phyloP scores from a whole-genome alignment of 1,284 basidiomycete species.

The Moesziomyces globuligerus region DNA sequence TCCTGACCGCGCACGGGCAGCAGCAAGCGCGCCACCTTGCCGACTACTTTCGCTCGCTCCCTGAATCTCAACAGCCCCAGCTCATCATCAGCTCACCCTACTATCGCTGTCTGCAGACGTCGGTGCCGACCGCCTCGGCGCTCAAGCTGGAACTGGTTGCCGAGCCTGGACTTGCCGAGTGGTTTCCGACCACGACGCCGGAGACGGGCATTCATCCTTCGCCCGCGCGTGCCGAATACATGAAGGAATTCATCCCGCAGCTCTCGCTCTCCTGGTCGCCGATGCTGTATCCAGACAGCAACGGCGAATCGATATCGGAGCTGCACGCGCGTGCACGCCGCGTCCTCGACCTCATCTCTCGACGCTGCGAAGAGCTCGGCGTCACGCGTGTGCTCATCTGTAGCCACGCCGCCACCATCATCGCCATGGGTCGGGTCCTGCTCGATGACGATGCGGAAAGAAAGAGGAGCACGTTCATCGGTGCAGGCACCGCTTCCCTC shows the following conservation, averaged over 20 bases:
- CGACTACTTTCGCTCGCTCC: slow-evolving; percentile 74
- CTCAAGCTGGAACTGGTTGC: slow-evolving; percentile 77
- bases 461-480: slow-evolving; percentile 66
- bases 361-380: slow-evolving; percentile 57
- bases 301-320: slow-evolving; percentile 76
- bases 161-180: slow-evolving; percentile 82
- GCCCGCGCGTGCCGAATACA: slow-evolving; percentile 70
- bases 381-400: slow-evolving; percentile 75
- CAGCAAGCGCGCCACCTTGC: slow-evolving; percentile 81
- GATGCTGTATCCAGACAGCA: slow-evolving; percentile 75
- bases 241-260: slow-evolving; percentile 74
- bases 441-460: slow-evolving; percentile 69
- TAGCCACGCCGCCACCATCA: slow-evolving; percentile 81
- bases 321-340: slow-evolving; percentile 75
- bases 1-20: slow-evolving; percentile 80
- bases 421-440: slow-evolving; percentile 76
- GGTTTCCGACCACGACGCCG: slow-evolving; percentile 78
- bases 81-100: slow-evolving; percentile 72
- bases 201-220: slow-evolving; percentile 69
- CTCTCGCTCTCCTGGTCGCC: slow-evolving; percentile 72
- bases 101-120: slow-evolving; percentile 86
- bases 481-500: slow-evolving; percentile 56
- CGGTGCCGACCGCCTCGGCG: slow-evolving; percentile 74
- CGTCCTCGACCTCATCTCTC: slow-evolving; percentile 69
- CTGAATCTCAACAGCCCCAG: slow-evolving; percentile 77